phyloP scores from a whole-genome alignment of 345 rosid species.

The Ceriops tagal region DNA sequence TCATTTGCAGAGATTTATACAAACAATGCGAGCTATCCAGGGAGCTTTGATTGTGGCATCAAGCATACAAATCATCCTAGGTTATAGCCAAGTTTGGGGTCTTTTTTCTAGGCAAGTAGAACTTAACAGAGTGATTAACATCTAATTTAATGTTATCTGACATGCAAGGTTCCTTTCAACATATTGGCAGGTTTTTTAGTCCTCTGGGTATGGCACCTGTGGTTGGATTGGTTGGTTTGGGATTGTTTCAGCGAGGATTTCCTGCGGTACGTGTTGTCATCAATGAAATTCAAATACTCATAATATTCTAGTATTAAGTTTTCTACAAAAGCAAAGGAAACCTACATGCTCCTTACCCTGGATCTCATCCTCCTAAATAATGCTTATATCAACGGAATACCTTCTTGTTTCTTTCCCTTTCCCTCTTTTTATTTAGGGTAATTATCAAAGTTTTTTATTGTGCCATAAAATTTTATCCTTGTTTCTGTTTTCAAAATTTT shows the following conservation, averaged over 20 bases:
- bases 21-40: conserved; percentile 85
- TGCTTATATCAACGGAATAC: no score
- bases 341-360: no score
- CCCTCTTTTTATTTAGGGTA: no score
- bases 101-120: conserved; percentile 58
- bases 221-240: conserved; percentile 34
- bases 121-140: background rate
- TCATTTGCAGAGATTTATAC: conserved; percentile 84
- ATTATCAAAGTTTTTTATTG: no score
- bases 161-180: background rate
- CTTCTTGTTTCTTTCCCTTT: no score
- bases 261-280: conserved; percentile 21
- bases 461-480: background rate
- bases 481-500: background rate
- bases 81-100: conserved; percentile 91
- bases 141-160: background rate
- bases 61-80: conserved; percentile 79
- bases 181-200: conserved; percentile 28
- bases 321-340: no score
- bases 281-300: background rate
- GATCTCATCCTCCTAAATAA: no score
- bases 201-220: conserved; percentile 39
- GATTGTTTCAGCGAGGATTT: conserved; percentile 32
- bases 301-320: background rate
- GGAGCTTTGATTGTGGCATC: conserved; percentile 91